Evolutionary conservation across 2,329 filamentous ascomycete genomes (phyloP), one percentile per base, ranked within the genome.

Genomic region (Ilyonectria destructans): DNA sequence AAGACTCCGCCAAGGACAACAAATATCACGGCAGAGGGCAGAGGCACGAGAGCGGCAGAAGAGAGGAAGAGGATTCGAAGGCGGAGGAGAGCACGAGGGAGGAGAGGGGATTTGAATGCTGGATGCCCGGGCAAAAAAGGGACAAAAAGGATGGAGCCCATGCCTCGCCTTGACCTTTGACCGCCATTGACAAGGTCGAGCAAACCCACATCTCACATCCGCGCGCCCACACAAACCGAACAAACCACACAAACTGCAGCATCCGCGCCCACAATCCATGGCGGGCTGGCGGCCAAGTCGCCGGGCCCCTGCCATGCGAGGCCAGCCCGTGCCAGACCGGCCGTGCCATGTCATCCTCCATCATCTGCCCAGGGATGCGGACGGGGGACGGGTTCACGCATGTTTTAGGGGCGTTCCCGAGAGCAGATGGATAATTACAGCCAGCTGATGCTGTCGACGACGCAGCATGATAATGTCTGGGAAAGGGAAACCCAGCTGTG

Each of bases 91-190:
- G 29, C 35, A 46, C 52, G 37, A 51, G 58, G 64, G 59, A 52
- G 48, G 29, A 29, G 58, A 62, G 58, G 64, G 48, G 54, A 62
- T 67, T 67, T 67, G 58, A 67, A 67, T 62, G 37, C 46, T 62
- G 43, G 43, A 52, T 61, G 43, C 58, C 58, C 45, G 58, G 63
- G 43, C 52, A 29, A 37, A 31, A 33, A 55, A 62, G 49, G 59
- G 51, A 46, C 59, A 55, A 62, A 62, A 46, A 62, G 26, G 40
- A 46, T 55, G 59, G 59, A 56, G 51, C 58, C 58, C 48, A 52
- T 54, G 58, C 58, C 33, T 61, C 15, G 40, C 10, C 40, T 19
- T 48, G n/a, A 26, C 56, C 45, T n/a, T 43, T 43, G 40, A 43
- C 40, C 40, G 40, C 40, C 40, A 43, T 43, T 43, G 40, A 43